A percentile compares a stretch with the other conserved stretches of the same genome.
Conservation (phyloP, 352 stramenopile genomes). For the Thalassiosira livingstoniorum region DNA sequence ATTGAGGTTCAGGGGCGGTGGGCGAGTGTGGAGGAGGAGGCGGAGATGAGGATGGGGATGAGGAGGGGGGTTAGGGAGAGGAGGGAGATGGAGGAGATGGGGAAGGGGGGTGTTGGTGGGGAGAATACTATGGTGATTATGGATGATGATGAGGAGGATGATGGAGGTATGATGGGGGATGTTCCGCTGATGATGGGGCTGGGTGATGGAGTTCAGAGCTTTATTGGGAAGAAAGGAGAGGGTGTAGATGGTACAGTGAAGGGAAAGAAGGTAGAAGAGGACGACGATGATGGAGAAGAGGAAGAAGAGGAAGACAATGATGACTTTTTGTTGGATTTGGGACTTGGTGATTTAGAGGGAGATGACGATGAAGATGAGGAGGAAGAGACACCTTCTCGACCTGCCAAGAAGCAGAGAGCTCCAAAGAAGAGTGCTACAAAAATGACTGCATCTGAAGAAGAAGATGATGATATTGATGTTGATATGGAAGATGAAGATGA, state of each 20-base stretch:
- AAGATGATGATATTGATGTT: slow-evolving; percentile 41
- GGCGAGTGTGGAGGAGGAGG: slow-evolving; percentile 79
- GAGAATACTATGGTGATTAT: slow-evolving; percentile 65
- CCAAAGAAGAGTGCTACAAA: slow-evolving; percentile 10
- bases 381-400: slow-evolving; percentile 8
- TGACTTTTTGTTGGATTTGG: slow-evolving; percentile 82
- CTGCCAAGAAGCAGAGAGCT: background rate
- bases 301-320: slow-evolving; percentile 60
- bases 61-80: slow-evolving; percentile 65
- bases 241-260: background rate
- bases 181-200: slow-evolving; percentile 70
- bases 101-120: background rate
- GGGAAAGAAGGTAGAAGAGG: slow-evolving; percentile 39
- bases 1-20: slow-evolving; percentile 79
- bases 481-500: slow-evolving; percentile 52
- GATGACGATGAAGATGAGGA: slow-evolving; percentile 56
- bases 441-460: slow-evolving; percentile 17
- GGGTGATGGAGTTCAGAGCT: slow-evolving; percentile 66
- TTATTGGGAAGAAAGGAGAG: slow-evolving; percentile 28
- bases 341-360: slow-evolving; percentile 57
- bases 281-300: slow-evolving; percentile 51
- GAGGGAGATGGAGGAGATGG: slow-evolving; percentile 70
- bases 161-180: slow-evolving; percentile 59
- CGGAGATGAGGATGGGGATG: slow-evolving; percentile 77
- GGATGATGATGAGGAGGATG: slow-evolving; percentile 81